These are phyloP conservation scores for Pythium pyrilobum DNA, from an alignment of 352 stramenopile genomes.

Conservation along the genomic window DNA sequence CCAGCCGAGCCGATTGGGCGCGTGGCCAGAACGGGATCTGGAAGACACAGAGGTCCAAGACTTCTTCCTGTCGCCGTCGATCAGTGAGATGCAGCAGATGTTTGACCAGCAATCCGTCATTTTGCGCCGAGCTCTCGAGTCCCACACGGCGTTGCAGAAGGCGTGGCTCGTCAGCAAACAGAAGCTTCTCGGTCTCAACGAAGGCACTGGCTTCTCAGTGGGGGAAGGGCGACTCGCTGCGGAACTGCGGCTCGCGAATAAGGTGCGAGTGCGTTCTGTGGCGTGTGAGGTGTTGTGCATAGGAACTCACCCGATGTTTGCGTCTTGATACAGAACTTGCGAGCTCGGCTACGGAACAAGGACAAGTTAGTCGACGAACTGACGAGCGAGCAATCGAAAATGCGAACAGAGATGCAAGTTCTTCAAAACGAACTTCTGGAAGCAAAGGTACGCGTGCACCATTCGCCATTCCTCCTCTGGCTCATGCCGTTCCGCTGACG, in stretches of 20 bases:
- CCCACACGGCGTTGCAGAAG: constrained; percentile 65
- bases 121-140: constrained; percentile 62
- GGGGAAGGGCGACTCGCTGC: constrained; percentile 76
- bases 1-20: constrained; percentile 39
- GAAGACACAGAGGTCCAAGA: constrained; percentile 60
- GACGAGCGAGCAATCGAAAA: constrained; percentile 60
- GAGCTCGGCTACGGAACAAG: constrained; percentile 73
- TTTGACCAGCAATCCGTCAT: constrained; percentile 79
- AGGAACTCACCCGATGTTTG: not conserved
- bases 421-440: constrained; percentile 56
- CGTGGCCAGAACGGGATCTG: constrained; percentile 37
- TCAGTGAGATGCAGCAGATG: constrained; percentile 86
- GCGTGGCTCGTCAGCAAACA: constrained; percentile 78
- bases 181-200: constrained; percentile 47
- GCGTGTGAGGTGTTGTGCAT: too few relatives aligned
- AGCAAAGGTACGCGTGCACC: constrained; percentile 35
- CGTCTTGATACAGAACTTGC: constrained; percentile 49
- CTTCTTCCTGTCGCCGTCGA: constrained; percentile 80
- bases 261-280: constrained; percentile 33
- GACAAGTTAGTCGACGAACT: constrained; percentile 80
- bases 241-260: constrained; percentile 79
- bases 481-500: not conserved
- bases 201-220: constrained; percentile 55
- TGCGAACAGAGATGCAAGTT: constrained; percentile 48
- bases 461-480: not conserved